Evolutionary conservation across 2,329 filamentous ascomycete species (phyloP), one percentile per base, ranked within the genome.

Genomic region (Pseudocercospora vitis): DNA sequence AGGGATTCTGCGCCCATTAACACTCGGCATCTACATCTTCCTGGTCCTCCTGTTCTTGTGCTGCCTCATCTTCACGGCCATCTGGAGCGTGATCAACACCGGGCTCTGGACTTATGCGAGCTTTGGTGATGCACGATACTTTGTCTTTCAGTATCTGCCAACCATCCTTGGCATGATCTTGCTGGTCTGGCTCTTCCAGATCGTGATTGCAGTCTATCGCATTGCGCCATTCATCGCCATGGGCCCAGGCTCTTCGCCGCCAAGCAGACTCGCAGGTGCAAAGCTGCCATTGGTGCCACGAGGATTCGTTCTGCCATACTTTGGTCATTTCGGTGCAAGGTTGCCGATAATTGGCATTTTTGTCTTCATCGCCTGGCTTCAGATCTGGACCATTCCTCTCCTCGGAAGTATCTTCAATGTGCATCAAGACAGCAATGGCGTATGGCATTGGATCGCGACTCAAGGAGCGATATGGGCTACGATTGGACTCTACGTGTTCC

Each of bases 91-190:
- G 31, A 69, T 73, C 4, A 78, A 85, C 59, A 70, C 78, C 7
- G 89, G 89, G 0, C 74, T 96, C 9, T 84, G 81, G 66, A 72
- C 78, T 3, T 96, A 91, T 68, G 74, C 76, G 28, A 79, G 79
- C 24, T 86, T 90, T 53, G 87, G 88, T 56, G 86, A 86, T 46
- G 79, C 79, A 7, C 80, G 85, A 60, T 96, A 95, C 71, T 96
- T 96, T 69, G 72, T 95, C 42, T 94, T 95, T 70, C 82, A 90
- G 57, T 89, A 95, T 59, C 74, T 96, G 1, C 91, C 92, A 2
- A 89, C 91, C 52, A 74, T 95, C 0, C 67, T 95, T 11, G 89
- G 85, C 0, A 83, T 84, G 16, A 61, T 86, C 9, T 73, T 95
- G 29, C 77, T 94, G 40, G 70, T 96, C 5, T 95, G 89, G 77